phyloP scores from a whole-genome alignment of 208 protist genomes.

The Wallacemonas sp. region DNA sequence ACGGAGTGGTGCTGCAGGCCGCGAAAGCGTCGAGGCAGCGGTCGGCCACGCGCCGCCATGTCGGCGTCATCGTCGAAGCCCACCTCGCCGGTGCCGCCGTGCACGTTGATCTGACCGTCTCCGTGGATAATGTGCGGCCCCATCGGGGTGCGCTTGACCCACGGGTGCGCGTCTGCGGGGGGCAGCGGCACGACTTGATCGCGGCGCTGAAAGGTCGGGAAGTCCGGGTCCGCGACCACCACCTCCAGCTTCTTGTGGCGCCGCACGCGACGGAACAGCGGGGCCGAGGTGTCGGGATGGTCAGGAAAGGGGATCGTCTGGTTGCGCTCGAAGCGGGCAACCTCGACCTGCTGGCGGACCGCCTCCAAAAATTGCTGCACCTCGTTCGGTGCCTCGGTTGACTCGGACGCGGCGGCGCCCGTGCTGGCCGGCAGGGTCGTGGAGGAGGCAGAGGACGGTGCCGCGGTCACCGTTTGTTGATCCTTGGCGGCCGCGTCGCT shows the following conservation, averaged over 20 bases:
- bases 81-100: slow-evolving; percentile 79
- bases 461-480: too few species aligned
- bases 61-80: slow-evolving; percentile 66
- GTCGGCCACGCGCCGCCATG: neutral
- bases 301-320: slow-evolving; percentile 58
- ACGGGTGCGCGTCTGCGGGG: slow-evolving; percentile 65
- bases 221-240: slow-evolving; percentile 45
- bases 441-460: neutral
- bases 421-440: neutral
- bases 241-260: slow-evolving; percentile 54
- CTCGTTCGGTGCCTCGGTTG: slow-evolving; percentile 33
- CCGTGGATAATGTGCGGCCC: slow-evolving; percentile 81
- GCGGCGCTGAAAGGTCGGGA: slow-evolving; percentile 55
- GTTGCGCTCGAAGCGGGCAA: slow-evolving; percentile 44
- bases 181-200: slow-evolving; percentile 61
- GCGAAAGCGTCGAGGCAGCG: slow-evolving; percentile 46
- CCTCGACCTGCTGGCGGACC: slow-evolving; percentile 51
- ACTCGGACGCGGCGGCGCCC: neutral
- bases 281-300: slow-evolving; percentile 63
- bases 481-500: too few species aligned
- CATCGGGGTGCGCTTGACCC: slow-evolving; percentile 75
- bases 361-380: slow-evolving; percentile 65
- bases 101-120: slow-evolving; percentile 71
- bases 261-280: slow-evolving; percentile 71
- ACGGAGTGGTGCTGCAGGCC: slow-evolving; percentile 75